Base-by-base conservation (phyloP, 352 stramenopile genomes). In the Hyphochytrium catenoides region DNA sequence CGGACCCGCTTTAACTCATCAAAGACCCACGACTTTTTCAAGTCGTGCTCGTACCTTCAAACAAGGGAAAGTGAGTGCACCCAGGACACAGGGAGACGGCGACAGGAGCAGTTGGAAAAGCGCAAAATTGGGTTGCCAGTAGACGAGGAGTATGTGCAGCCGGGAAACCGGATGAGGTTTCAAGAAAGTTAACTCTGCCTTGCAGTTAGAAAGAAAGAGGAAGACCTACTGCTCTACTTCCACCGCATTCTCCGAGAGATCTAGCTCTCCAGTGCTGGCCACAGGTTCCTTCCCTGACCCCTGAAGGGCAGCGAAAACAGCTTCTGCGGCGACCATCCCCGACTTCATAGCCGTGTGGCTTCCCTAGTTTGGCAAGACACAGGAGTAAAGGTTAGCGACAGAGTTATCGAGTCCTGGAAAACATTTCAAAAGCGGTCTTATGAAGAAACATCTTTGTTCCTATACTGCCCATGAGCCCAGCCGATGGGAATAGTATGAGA, bases 311-410 rank as follows among this genome's bases (percentile, higher is more conserved):
- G 94, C 77, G 52, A 93, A 95, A 23, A 86, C 59, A 20, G 86
- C 71, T 54, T 98, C 89, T 4, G 88, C 91, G 31, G 87, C 88
- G 21, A 97, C 55, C 69, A 96, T 96, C 29, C 88, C 91, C 31
- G 66, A 93, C 68, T 98, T 96, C 55, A 99, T 95, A 22, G 90
- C 91, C 28, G 86, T 97, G 62, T 99, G 91, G 23, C 79, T 88
- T 29, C 91, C 91, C 52, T n/a, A n/a, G n/a, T n/a, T n/a, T n/a
- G n/a, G n/a, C n/a, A n/a, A n/a, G n/a, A n/a, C n/a, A n/a, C n/a
- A n/a, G n/a, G n/a, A n/a, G n/a, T n/a, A n/a, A n/a, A n/a, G n/a
- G n/a, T n/a, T n/a, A n/a, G n/a, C n/a, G n/a, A n/a, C n/a, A n/a
- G n/a, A n/a, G n/a, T n/a, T n/a, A n/a, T n/a, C n/a, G n/a, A n/a